Evolutionary conservation across 129 eudicot genomes (phyloP), one percentile per base, ranked within the genome.

Genomic region (Oenanthe sinensis): DNA sequence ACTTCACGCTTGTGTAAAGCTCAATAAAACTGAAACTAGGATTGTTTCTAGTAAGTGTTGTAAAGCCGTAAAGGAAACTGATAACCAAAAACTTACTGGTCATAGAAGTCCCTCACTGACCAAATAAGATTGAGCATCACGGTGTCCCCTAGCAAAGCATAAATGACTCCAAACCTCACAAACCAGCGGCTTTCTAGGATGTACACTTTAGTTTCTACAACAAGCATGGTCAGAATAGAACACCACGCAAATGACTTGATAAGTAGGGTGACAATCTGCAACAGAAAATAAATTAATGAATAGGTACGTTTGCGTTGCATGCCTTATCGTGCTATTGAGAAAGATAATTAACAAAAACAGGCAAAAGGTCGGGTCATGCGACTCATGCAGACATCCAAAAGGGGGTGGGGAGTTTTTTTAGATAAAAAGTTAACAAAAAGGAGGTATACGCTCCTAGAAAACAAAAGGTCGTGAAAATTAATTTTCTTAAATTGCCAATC

Each of bases 211-310:
- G 93, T 89, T 83, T 89, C 93, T 46, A 87, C 76, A 40, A 48
- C 78, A 79, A 81, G 71, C 93, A 89, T 79, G 30, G 78, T 79
- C 54, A 89, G 46, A 82, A 89, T 74, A 19, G 89, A 83, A 74
- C 80, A 79, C 93, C 93, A 89, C 9, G 93, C 62, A 65, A 87
- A 80, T 73, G 86, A 80, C 83, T 87, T 90, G 65, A 87, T 52
- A 72, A 49, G 79, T 80, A 89, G 50, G 69, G 87, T 82, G 43
- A 83, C 75, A 58, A 85, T 82, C 93, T 89, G 84, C 69, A 81
- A 42, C 67, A 70, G 13, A 43, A 1, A 82, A 26, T 10, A 26
- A 52, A 43, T 68, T 37, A 44, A 17, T 43, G 67, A 71, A 8
- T 22, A 16, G 22, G 76, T 69, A 60, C 30, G 13, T 20, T 39